These are phyloP conservation scores for Trichoderma breve DNA, from an alignment of 2,329 filamentous ascomycete species.

Conservation along the genomic window DNA sequence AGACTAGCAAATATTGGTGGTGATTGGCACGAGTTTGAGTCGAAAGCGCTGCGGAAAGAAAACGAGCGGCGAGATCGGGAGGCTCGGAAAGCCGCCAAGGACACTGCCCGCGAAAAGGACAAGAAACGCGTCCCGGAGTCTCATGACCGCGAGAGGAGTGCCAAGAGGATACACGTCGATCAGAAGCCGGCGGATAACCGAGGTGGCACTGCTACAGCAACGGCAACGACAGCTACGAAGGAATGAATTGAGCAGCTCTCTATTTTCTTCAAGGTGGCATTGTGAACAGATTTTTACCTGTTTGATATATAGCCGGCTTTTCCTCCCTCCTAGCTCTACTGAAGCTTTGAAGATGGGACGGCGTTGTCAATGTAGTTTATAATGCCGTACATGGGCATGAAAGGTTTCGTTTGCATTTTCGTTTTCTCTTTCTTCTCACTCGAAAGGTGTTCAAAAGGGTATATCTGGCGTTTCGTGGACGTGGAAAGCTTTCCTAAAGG, in stretches of 20 bases:
- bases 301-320: not conserved
- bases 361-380: not conserved
- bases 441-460: slow-evolving; percentile 13
- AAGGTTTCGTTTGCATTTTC: not conserved
- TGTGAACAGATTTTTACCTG: not conserved
- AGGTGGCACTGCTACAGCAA: not conserved
- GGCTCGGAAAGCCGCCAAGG: slow-evolving; percentile 46
- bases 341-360: not conserved
- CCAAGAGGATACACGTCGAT: slow-evolving; percentile 36
- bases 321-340: not conserved
- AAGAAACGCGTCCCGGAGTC: slow-evolving; percentile 41
- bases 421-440: not conserved
- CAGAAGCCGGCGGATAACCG: slow-evolving; percentile 24
- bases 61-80: slow-evolving; percentile 67
- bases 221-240: slow-evolving; percentile 3
- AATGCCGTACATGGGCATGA: slow-evolving; percentile 4
- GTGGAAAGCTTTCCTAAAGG: not conserved
- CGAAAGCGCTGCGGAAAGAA: slow-evolving; percentile 88
- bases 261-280: not conserved
- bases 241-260: not conserved
- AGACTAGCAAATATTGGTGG: slow-evolving; percentile 79
- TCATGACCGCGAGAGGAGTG: slow-evolving; percentile 32
- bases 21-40: slow-evolving; percentile 99
- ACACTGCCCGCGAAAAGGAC: slow-evolving; percentile 36
- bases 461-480: slow-evolving; percentile 18